A percentile compares a stretch with the other conserved stretches of the same genome.
Evolutionary conservation across 306 rosid genomes (phyloP).

Genomic region (Elaeagnus macrophylla): DNA sequence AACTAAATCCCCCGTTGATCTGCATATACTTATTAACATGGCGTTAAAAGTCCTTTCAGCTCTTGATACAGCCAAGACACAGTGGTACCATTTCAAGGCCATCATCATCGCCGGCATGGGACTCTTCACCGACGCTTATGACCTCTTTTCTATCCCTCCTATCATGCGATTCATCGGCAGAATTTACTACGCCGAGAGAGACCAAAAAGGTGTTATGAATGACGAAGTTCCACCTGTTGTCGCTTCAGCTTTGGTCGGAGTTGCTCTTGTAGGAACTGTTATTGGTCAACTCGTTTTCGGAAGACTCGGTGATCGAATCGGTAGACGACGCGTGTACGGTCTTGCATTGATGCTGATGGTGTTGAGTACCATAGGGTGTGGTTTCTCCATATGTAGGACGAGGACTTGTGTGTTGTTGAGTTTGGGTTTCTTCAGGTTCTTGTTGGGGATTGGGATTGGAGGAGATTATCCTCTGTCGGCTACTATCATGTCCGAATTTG

Average conservation of each 20-base stretch:
- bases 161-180: constrained; percentile 44
- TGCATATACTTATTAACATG: constrained; percentile 8
- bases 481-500: constrained; percentile 83
- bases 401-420: constrained; percentile 38
- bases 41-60: constrained; percentile 56
- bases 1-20: too few species aligned
- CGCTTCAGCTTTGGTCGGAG: constrained; percentile 25
- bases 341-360: constrained; percentile 51
- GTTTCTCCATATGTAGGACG: constrained; percentile 50
- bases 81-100: constrained; percentile 74
- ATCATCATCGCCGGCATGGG: constrained; percentile 86
- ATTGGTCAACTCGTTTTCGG: constrained; percentile 58
- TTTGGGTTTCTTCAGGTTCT: constrained; percentile 61
- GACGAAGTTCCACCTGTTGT: constrained; percentile 16
- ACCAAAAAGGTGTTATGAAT: neutral
- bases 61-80: constrained; percentile 61
- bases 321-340: constrained; percentile 58
- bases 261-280: constrained; percentile 43
- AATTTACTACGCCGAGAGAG: constrained; percentile 24
- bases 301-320: constrained; percentile 48
- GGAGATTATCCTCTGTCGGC: constrained; percentile 82
- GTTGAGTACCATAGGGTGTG: constrained; percentile 43
- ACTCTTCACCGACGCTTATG: constrained; percentile 71
- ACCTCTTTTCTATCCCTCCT: constrained; percentile 56
- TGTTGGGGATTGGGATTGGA: constrained; percentile 67